A percentile compares a stretch with the other conserved stretches of the same genome.
Conservation (phyloP, 176 grass and related monocot genomes). For the Oryza brachyantha region DNA sequence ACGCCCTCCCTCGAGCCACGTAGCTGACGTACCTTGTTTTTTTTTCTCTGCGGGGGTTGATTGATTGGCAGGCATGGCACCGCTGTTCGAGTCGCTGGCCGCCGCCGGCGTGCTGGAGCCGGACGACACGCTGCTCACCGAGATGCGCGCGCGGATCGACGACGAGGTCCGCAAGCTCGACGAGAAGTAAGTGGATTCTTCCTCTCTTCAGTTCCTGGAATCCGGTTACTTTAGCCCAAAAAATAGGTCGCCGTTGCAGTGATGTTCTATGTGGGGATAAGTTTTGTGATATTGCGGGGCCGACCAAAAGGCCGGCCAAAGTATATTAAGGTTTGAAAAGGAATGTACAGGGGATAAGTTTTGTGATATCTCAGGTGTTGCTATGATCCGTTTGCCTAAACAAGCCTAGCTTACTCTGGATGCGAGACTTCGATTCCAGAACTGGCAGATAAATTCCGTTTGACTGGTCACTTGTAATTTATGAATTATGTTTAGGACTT, state of each 20-base stretch:
- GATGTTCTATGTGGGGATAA: background rate
- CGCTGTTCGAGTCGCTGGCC: constrained; percentile 67
- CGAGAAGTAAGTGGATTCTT: constrained; percentile 58
- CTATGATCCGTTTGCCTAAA: background rate
- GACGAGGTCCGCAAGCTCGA: constrained; percentile 89
- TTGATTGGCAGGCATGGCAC: constrained; percentile 54
- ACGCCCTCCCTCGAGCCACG: background rate
- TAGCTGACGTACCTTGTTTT: background rate
- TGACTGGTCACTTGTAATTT: background rate
- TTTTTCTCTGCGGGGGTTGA: background rate
- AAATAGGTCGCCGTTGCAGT: background rate
- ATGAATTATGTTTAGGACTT: background rate
- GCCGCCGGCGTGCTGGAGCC: constrained; percentile 54
- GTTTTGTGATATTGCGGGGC: background rate
- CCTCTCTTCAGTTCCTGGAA: background rate
- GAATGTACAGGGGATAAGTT: background rate
- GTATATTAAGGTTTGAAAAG: no score
- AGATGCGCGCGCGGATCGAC: constrained; percentile 66
- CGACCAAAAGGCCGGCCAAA: no score
- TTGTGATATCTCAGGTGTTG: background rate
- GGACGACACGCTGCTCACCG: constrained; percentile 60
- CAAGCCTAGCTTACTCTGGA: background rate
- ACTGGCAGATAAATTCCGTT: background rate
- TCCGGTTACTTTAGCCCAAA: background rate
- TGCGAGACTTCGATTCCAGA: background rate